These are phyloP conservation scores for Hymenoscyphus linearis DNA, from an alignment of 2,329 filamentous ascomycete species.

Conservation along the genomic window DNA sequence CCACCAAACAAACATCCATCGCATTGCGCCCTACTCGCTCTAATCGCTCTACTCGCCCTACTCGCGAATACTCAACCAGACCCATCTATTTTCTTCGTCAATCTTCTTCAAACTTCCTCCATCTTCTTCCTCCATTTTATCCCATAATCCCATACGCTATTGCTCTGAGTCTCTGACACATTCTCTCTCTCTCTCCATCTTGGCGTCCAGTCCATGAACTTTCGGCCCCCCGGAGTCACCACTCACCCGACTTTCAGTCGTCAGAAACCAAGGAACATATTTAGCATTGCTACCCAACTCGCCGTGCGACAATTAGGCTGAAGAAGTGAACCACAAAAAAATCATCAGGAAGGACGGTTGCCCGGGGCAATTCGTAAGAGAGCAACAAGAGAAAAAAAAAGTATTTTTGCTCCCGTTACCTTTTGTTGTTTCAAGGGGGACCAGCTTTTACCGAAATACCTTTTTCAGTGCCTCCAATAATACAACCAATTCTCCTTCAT, in stretches of 20 bases:
- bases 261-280: slow-evolving; percentile 10
- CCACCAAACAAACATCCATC: background rate
- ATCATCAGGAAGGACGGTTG: background rate
- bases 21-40: background rate
- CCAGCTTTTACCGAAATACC: background rate
- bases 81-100: no score
- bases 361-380: background rate
- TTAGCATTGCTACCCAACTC: slow-evolving; percentile 27
- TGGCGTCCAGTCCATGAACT: background rate
- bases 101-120: no score
- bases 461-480: background rate
- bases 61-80: background rate
- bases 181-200: background rate
- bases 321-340: slow-evolving; percentile 22
- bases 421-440: background rate
- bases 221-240: slow-evolving; percentile 17
- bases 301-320: slow-evolving; percentile 26
- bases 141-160: no score
- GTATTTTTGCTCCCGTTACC: background rate
- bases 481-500: background rate
- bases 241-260: slow-evolving; percentile 21
- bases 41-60: no score
- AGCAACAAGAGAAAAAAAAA: background rate
- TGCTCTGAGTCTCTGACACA: slow-evolving; percentile 2
- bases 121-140: slow-evolving; percentile 2